Evolutionary conservation across 495 filamentous ascomycete genomes (phyloP).

Genomic region (Letharia columbiana): DNA sequence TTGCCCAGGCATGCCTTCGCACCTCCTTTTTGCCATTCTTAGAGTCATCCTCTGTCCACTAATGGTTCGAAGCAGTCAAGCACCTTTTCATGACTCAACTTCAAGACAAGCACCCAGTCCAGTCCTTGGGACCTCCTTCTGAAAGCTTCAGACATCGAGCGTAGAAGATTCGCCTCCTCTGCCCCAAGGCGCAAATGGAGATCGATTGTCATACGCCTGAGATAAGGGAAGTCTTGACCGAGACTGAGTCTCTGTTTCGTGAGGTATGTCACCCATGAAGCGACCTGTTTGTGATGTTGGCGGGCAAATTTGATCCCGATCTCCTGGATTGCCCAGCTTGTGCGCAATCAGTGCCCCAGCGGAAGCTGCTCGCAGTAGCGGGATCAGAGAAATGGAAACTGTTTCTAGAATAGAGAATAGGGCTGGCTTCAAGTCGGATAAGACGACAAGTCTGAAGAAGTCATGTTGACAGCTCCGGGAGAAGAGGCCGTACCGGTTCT

Average conservation of each 20-base stretch:
- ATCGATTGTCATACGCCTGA: background rate
- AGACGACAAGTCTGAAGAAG: constrained; percentile 1
- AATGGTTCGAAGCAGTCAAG: background rate
- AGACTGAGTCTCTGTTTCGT: background rate
- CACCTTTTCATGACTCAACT: background rate
- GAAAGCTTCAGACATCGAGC: background rate
- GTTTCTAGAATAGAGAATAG: constrained; percentile 4
- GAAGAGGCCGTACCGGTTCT: background rate
- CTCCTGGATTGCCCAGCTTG: background rate
- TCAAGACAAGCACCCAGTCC: constrained; percentile 4
- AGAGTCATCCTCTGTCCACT: background rate
- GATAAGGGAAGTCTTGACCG: constrained; percentile 3
- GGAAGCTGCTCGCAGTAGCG: background rate
- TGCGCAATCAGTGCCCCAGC: constrained; percentile 1
- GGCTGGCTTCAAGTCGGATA: background rate
- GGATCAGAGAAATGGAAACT: background rate
- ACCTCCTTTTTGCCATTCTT: constrained; percentile 1
- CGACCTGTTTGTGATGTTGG: background rate
- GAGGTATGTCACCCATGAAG: background rate
- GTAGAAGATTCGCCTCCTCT: background rate
- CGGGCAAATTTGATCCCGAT: background rate
- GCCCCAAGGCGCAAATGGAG: background rate
- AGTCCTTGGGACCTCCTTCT: background rate
- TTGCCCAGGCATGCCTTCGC: background rate
- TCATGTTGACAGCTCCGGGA: too few species aligned